Evolutionary conservation across 1,284 basidiomycete species (phyloP).

Genomic region (Austroboletus rostrupii): DNA sequence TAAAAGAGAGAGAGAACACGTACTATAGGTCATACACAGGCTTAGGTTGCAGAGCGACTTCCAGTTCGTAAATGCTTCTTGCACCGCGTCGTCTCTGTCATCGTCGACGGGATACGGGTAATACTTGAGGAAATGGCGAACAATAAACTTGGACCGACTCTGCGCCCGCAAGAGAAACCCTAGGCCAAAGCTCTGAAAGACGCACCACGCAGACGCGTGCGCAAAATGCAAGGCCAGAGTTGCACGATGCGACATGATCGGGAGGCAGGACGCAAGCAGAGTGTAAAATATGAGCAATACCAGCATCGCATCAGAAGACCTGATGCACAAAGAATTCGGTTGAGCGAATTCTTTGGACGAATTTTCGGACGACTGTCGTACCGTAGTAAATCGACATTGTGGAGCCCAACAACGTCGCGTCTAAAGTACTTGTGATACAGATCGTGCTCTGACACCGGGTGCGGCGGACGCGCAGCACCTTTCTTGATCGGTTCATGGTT

Average conservation of each 20-base stretch:
- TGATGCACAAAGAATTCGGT: constrained; percentile 27
- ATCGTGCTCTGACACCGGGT: constrained; percentile 74
- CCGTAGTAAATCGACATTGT: constrained; percentile 85
- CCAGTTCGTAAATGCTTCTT: constrained; percentile 94
- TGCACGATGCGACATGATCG: constrained; percentile 39
- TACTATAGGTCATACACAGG: constrained; percentile 92
- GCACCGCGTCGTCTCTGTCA: constrained; percentile 67
- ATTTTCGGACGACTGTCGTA: constrained; percentile 32
- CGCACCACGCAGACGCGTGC: constrained; percentile 84
- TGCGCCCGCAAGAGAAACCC: constrained; percentile 83
- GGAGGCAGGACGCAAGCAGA: constrained; percentile 42
- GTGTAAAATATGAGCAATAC: constrained; percentile 58
- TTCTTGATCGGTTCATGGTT: constrained; percentile 8
- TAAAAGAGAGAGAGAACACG: constrained; percentile 25
- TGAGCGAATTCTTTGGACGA: constrained; percentile 19
- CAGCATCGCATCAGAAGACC: constrained; percentile 67
- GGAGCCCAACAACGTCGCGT: constrained; percentile 79
- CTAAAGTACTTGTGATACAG: constrained; percentile 88
- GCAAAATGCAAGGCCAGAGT: constrained; percentile 66
- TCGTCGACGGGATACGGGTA: constrained; percentile 75
- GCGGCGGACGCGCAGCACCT: constrained; percentile 12
- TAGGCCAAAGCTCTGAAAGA: constrained; percentile 87
- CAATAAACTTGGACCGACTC: constrained; percentile 83
- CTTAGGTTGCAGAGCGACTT: constrained; percentile 91
- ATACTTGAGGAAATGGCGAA: constrained; percentile 91